Evolutionary conservation across 1,284 basidiomycete genomes (phyloP).

Genomic region (Somion occarium): DNA sequence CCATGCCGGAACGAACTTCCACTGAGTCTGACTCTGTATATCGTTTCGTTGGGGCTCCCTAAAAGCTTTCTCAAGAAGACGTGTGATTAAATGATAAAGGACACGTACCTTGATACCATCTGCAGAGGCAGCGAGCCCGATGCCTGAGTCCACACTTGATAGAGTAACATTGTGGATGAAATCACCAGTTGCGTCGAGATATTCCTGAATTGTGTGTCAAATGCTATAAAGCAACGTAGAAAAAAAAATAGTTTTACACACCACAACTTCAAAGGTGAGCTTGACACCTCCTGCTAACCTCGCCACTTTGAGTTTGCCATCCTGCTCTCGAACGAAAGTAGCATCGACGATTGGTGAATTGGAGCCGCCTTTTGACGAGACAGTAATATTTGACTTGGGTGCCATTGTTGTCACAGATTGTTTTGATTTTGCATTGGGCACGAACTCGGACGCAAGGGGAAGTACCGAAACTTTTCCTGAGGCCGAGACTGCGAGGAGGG

Average conservation of each 20-base stretch:
- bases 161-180: slow-evolving; percentile 54
- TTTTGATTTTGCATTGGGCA: slow-evolving; percentile 34
- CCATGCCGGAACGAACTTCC: slow-evolving; percentile 58
- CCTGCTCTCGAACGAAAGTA: slow-evolving; percentile 37
- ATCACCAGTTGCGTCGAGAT: slow-evolving; percentile 49
- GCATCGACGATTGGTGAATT: slow-evolving; percentile 42
- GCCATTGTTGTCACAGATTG: slow-evolving; percentile 46
- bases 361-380: slow-evolving; percentile 33
- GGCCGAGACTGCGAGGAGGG: slow-evolving; percentile 56
- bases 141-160: slow-evolving; percentile 39
- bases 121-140: slow-evolving; percentile 29
- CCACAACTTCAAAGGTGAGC: slow-evolving; percentile 65
- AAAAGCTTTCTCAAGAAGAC: neutral
- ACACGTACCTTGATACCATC: slow-evolving; percentile 14
- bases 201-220: slow-evolving; percentile 34
- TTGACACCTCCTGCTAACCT: slow-evolving; percentile 59
- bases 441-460: slow-evolving; percentile 49
- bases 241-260: slow-evolving; percentile 39
- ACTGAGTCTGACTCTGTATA: slow-evolving; percentile 61
- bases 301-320: slow-evolving; percentile 51
- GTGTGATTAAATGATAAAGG: neutral
- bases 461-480: slow-evolving; percentile 67
- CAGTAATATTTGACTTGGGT: slow-evolving; percentile 43
- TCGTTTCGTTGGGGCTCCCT: slow-evolving; percentile 47
- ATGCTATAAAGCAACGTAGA: neutral